Base-by-base conservation (phyloP, 2,329 filamentous ascomycete species). In the Claviceps humidiphila region DNA sequence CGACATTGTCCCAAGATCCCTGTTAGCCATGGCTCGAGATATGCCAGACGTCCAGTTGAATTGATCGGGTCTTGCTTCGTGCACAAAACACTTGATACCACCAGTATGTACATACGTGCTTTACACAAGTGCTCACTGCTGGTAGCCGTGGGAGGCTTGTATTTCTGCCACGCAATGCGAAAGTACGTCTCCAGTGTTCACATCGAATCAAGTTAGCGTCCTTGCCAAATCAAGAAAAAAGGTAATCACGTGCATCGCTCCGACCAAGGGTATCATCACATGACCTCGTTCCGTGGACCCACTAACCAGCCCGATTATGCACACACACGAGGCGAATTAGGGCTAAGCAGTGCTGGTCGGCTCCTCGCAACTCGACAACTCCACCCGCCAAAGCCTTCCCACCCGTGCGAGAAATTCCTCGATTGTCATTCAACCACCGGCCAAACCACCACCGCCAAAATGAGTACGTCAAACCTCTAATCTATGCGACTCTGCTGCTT, bases 381-480 rank as follows among this genome's bases (percentile, higher is more conserved):
- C 66, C 64, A 67, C 64, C 63, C 63, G 66, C 68, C 66, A 60
- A 58, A 57, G 60, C 57, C 24, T 16, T 56, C 30, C 14, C 50
- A 58, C 58, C 58, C 65, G 62, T 58, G 61, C 61, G 63, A 63
- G 61, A 65, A 67, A 63, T 63, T 60, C 61, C 49, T 63, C 58
- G 60, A 63, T 62, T 63, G 65, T 65, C 65, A 65, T 61, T 63
- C 63, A 64, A 67, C 65, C 62, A 66, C 67, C 65, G 64, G 64
- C 58, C 64, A 61, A 66, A 66, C 61, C 61, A 69, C 63, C 63
- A 73, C 71, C 71, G 74, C 67, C 73, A 78, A 76, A 71, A 78
- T 78, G 75, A 78, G 75, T 78, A 77, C 64, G 75, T 77, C 53
- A 24, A 37, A 34, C 30, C 9, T 34, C 30, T 34, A 11, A 34